phyloP scores from a whole-genome alignment of 2,329 filamentous ascomycete species.

The Fusarium acutatum region DNA sequence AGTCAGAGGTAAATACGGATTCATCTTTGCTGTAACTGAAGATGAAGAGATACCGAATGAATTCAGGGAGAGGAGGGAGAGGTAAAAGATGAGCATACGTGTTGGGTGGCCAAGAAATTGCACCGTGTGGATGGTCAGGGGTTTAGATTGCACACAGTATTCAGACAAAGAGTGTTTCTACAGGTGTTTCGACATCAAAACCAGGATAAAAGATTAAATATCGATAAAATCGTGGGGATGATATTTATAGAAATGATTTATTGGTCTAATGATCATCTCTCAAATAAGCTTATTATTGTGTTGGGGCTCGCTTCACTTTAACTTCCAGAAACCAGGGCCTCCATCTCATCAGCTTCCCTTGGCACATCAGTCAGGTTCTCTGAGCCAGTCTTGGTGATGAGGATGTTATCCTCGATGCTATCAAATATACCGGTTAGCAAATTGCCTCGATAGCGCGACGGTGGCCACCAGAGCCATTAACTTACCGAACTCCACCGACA shows the following conservation, averaged over 20 bases:
- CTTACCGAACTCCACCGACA: slow-evolving; percentile 76
- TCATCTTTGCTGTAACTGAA: background rate
- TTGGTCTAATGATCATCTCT: background rate
- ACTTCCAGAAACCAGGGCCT: slow-evolving; percentile 49
- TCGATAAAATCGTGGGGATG: background rate
- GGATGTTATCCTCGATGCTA: slow-evolving; percentile 74
- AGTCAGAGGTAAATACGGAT: background rate
- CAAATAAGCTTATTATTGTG: background rate
- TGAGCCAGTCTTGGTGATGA: slow-evolving; percentile 73
- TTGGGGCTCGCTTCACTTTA: slow-evolving; percentile 6
- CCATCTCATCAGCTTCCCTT: slow-evolving; percentile 72
- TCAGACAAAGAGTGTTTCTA: background rate
- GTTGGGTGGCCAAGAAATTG: slow-evolving; percentile 35
- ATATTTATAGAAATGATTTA: slow-evolving; percentile 14
- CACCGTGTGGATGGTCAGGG: slow-evolving; percentile 29
- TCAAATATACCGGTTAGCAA: slow-evolving; percentile 29
- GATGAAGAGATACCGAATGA: no score
- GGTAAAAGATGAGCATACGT: background rate
- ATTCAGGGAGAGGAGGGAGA: slow-evolving; percentile 14
- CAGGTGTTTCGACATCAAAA: background rate
- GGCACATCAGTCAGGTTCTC: slow-evolving; percentile 78
- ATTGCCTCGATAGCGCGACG: background rate
- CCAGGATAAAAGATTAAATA: background rate
- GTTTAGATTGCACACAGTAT: slow-evolving; percentile 22
- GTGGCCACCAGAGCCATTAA: slow-evolving; percentile 21